phyloP scores from a whole-genome alignment of 2,329 filamentous ascomycete genomes.

The Nemania bipapillata region DNA sequence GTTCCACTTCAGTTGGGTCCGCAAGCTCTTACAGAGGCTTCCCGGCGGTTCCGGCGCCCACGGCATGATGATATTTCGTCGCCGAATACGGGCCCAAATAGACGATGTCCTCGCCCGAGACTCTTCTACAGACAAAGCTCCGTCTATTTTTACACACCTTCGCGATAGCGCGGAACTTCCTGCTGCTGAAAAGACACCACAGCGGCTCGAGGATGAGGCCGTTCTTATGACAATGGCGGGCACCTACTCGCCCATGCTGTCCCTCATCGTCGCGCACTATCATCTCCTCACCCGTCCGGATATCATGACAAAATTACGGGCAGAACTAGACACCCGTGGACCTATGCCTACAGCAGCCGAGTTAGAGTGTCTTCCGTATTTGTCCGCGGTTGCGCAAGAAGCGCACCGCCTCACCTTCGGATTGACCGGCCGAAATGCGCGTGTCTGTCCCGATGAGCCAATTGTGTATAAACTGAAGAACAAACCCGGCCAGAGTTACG shows the following conservation, averaged over 20 bases:
- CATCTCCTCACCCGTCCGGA: conserved; percentile 40
- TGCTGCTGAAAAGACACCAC: conserved; percentile 45
- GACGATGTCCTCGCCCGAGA: conserved; percentile 26
- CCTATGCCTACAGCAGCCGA: conserved; percentile 31
- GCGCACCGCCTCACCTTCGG: conserved; percentile 53
- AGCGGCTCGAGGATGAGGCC: conserved; percentile 49
- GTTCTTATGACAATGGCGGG: conserved; percentile 46
- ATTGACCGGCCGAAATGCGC: conserved; percentile 53
- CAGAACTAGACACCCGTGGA: conserved; percentile 37
- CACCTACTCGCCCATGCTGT: conserved; percentile 38
- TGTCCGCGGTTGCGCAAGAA: conserved; percentile 44
- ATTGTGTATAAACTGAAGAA: conserved; percentile 39
- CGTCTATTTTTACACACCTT: conserved; percentile 48
- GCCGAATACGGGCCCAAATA: conserved; percentile 46
- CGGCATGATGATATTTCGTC: conserved; percentile 38
- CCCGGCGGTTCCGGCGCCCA: conserved; percentile 15
- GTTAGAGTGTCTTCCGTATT: conserved; percentile 36
- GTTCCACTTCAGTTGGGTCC: conserved; percentile 46
- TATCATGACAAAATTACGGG: conserved; percentile 39
- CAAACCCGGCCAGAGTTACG: conserved; percentile 37
- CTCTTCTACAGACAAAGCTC: conserved; percentile 28
- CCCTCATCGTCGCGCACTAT: conserved; percentile 43
- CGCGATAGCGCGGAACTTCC: conserved; percentile 45
- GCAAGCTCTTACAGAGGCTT: conserved; percentile 13
- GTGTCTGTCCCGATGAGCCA: conserved; percentile 40